Evolutionary conservation across 768 basidiomycete species (phyloP), one percentile per base, ranked within the genome.

Genomic region (Russula sp.): DNA sequence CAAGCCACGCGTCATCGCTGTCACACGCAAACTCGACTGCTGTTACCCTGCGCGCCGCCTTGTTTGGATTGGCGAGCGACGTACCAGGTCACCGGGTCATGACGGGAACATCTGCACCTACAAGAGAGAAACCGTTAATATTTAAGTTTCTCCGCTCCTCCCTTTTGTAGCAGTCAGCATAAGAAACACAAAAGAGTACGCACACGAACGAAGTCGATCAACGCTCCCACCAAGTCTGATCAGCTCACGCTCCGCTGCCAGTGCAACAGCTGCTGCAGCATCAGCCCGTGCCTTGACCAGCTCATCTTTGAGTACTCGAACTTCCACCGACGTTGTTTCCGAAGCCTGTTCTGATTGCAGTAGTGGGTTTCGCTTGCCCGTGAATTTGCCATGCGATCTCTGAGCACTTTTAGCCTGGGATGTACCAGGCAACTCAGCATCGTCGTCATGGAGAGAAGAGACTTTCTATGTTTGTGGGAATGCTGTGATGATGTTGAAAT

Each of bases 1-100:
- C 30, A 10, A 26, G 10, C 28, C 34, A 64, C 44, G 24, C 20
- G 20, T 54, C 63, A 1, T 64, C 58, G 28, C 59, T 59, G 36
- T 60, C 63, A 34, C 63, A 60, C 22, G 58, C 63, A 42, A 64
- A 64, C 18, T 64, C 63, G 9, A 64, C 53, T 0, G 63, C 63
- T 5, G 53, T 56, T 22, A 64, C 58, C 46, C 58, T 48, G 28
- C 63, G 58, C 8, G 63, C 58, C 30, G 46, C 63, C 58, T 64
- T 60, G 22, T 60, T 64, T 5, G 58, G 63, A 26, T 64, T 64
- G 16, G 58, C 63, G 32, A 60, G 58, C 6, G 63, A 64, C 20
- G 63, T 58, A 13, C 63, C 63, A 8, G 58, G 63, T 9, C 28
- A 26, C 7, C 63, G 52, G 16, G 44, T 53, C 28, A 64, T 26